Conservation (phyloP, 148 eudicot species). For the Camellia lanceoleosa region DNA sequence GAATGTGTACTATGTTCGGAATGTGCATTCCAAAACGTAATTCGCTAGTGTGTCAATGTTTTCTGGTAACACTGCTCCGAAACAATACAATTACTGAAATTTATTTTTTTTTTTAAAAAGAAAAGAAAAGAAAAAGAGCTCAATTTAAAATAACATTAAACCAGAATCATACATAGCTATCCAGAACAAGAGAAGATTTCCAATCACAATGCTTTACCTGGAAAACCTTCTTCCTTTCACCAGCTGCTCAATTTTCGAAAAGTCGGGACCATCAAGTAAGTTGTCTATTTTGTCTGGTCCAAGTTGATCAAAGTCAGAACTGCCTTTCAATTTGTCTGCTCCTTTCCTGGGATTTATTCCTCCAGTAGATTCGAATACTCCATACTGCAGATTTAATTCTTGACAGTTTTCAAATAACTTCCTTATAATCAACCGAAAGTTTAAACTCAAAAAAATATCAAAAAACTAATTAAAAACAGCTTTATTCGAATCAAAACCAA, state of each 20-base stretch:
- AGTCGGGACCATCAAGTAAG: constrained; percentile 28
- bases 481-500: constrained; percentile 1
- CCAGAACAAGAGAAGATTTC: constrained; percentile 10
- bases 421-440: background rate
- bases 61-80: background rate
- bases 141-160: background rate
- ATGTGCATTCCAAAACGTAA: too few species aligned
- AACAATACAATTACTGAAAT: constrained; percentile 9
- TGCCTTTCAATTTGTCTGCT: constrained; percentile 28
- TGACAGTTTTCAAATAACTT: background rate
- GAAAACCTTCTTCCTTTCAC: constrained; percentile 67
- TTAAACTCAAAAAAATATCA: background rate
- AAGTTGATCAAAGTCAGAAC: constrained; percentile 24
- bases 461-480: background rate
- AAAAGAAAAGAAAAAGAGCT: background rate
- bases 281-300: constrained; percentile 24
- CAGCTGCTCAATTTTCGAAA: constrained; percentile 68
- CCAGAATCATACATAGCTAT: background rate
- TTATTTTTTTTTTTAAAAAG: background rate
- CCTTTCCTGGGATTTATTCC: constrained; percentile 26
- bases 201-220: constrained; percentile 43
- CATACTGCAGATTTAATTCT: constrained; percentile 37
- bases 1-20: too few species aligned
- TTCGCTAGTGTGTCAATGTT: too few species aligned
- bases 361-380: constrained; percentile 25